These are phyloP conservation scores for Aphanocladium album DNA, from an alignment of 2,329 filamentous ascomycete species.

Conservation along the genomic window DNA sequence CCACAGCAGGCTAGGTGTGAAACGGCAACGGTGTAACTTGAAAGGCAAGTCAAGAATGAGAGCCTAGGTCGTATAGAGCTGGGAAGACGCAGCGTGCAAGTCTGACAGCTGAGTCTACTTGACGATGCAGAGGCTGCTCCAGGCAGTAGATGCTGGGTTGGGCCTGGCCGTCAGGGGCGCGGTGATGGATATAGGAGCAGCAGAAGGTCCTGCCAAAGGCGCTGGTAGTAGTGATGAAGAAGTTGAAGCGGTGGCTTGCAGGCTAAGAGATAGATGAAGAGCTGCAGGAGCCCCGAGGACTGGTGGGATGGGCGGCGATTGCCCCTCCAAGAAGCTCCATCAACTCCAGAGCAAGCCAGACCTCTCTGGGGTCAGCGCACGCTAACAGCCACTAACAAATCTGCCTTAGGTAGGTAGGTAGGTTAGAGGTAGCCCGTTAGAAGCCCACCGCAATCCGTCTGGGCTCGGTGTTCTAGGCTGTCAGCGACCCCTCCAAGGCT, in stretches of 20 bases:
- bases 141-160: not conserved
- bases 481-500: not conserved
- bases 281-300: slow-evolving; percentile 1
- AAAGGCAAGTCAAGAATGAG: not conserved
- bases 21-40: slow-evolving; percentile 11
- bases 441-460: not conserved
- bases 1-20: slow-evolving; percentile 11
- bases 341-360: not conserved
- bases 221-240: not conserved
- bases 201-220: not conserved
- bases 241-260: slow-evolving; percentile 9
- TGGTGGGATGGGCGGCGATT: not conserved
- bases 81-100: slow-evolving; percentile 1
- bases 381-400: not conserved
- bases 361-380: not conserved
- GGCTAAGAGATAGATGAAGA: not conserved
- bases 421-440: not conserved
- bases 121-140: not conserved
- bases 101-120: slow-evolving; percentile 7
- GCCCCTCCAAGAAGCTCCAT: slow-evolving; percentile 4
- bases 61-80: not conserved
- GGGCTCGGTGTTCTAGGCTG: not conserved
- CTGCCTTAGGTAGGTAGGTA: too few species aligned
- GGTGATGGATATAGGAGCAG: not conserved
- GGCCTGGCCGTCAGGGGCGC: not conserved